A percentile compares a stretch with the other conserved stretches of the same genome.
Evolutionary conservation across 2,329 filamentous ascomycete species (phyloP).

Genomic region (Aspergillus luchuensis): DNA sequence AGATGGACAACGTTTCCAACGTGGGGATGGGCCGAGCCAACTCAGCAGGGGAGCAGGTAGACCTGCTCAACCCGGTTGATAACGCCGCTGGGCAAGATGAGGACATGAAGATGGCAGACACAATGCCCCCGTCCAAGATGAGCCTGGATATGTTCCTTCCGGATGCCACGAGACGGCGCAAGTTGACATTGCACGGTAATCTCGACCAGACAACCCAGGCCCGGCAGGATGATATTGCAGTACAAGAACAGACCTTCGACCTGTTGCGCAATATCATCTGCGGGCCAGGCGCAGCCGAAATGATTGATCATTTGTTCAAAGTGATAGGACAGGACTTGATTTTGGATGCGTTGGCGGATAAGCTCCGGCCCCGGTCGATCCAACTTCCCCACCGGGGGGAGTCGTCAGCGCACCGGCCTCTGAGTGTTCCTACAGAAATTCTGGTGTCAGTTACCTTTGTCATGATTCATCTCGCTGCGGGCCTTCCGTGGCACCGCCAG

Average conservation of each 20-base stretch:
- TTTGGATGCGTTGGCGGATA: slow-evolving; percentile 77
- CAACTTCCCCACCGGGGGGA: slow-evolving; percentile 37
- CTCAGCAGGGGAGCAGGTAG: slow-evolving; percentile 61
- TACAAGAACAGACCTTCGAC: slow-evolving; percentile 89
- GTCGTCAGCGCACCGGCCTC: slow-evolving; percentile 28
- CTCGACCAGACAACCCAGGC: slow-evolving; percentile 67
- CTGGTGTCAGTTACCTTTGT: slow-evolving; percentile 78
- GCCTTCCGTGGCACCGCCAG: slow-evolving; percentile 74
- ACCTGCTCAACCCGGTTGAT: slow-evolving; percentile 58
- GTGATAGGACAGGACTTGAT: slow-evolving; percentile 75
- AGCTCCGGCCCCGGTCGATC: slow-evolving; percentile 61
- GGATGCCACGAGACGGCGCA: slow-evolving; percentile 44
- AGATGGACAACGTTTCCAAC: slow-evolving; percentile 34
- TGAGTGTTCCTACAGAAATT: slow-evolving; percentile 60
- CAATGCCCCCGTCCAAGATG: slow-evolving; percentile 45
- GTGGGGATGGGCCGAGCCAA: slow-evolving; percentile 59
- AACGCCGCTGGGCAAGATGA: slow-evolving; percentile 33
- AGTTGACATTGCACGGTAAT: slow-evolving; percentile 62
- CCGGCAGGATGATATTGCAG: slow-evolving; percentile 74
- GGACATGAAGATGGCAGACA: slow-evolving; percentile 39
- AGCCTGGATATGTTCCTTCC: slow-evolving; percentile 41
- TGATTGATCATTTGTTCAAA: slow-evolving; percentile 82
- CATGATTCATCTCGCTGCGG: slow-evolving; percentile 84
- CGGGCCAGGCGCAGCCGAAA: slow-evolving; percentile 60
- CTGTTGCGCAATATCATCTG: slow-evolving; percentile 88